Base-by-base conservation (phyloP, 306 rosid species). In the Corylus avellana region DNA sequence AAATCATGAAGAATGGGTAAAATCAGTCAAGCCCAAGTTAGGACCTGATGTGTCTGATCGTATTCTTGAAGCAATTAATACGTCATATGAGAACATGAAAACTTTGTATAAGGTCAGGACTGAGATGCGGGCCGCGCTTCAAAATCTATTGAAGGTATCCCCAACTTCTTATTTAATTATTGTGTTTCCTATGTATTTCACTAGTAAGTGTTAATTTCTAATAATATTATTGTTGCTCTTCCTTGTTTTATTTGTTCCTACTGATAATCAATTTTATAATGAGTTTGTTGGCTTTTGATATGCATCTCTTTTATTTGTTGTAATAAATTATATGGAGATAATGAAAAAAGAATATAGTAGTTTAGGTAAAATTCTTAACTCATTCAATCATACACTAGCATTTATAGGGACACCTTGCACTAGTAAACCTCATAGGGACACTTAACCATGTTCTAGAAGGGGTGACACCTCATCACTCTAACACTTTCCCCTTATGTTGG, bases 1-100 rank as follows among this genome's bases (percentile, higher is more conserved):
- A 75, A 94, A 94, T 82, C 91, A 94, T 77, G 96, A 87, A 85
- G 96, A 94, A 54, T 92, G 98, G 98, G 77, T 90, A 88, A 81
- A 78, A 63, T 92, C 97, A 47, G 92, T 83, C 68, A 92, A 89
- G 62, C 92, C 94, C 53, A 90, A 86, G 87, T 76, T 94, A 63
- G 88, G 96, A 48, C 82, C 82, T 75, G 78, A 63, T 75, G 91
- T 74, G 35, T 86, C 88, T 71, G 88, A 80, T 75, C 79, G 80
- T 85, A 89, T 92, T 81, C 63, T 39, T 74, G 88, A 87, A 46
- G 92, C 96, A 73, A 83, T 92, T 75, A 83, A 84, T 80, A 72
- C 87, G 58, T 77, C 92, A 54, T 80, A 80, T 16, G 97, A 90
- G 72, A 87, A 88, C 81, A 72, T 93, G 54, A 93, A 92, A 88